Percentiles rank a stretch among this genome's conserved stretches.
Evolutionary conservation across 371 early-diverging fungal species (phyloP).

Genomic region (Mortierella sp.): DNA sequence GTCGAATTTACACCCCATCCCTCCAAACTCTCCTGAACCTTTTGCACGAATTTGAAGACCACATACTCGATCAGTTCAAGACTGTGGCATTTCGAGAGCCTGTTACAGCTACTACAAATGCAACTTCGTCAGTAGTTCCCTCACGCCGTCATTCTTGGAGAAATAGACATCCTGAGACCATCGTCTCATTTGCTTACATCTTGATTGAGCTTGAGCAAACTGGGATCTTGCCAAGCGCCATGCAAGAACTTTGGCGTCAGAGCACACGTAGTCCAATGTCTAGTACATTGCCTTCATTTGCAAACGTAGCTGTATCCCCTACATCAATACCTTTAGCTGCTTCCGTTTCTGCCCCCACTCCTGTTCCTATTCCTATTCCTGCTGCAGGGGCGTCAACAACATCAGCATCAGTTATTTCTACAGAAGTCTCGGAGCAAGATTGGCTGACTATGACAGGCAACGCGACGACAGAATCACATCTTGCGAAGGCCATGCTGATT

Average conservation of each 20-base stretch:
- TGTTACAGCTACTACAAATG: background rate
- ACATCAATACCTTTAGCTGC: background rate
- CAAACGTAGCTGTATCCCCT: background rate
- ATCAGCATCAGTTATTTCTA: background rate
- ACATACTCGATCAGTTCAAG: conserved; percentile 18
- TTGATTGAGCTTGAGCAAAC: conserved; percentile 45
- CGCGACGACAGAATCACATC: conserved; percentile 22
- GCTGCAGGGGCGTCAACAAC: too few relatives aligned
- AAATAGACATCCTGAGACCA: conserved; percentile 27
- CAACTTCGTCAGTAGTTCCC: background rate
- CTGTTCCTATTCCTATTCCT: background rate
- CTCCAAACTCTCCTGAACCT: conserved; percentile 18
- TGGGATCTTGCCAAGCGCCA: conserved; percentile 27
- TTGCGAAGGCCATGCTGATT: conserved; percentile 29
- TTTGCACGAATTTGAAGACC: conserved; percentile 33
- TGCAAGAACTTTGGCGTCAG: conserved; percentile 16
- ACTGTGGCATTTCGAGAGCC: conserved; percentile 14
- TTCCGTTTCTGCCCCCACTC: background rate
- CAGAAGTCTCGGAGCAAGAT: conserved; percentile 16
- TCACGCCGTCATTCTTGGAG: conserved; percentile 25
- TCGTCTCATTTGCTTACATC: conserved; percentile 36
- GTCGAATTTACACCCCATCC: background rate
- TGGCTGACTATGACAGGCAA: conserved; percentile 46
- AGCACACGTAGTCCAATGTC: background rate
- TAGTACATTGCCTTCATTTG: background rate